phyloP scores from a whole-genome alignment of 768 basidiomycete genomes.

The Dioszegia hungarica region DNA sequence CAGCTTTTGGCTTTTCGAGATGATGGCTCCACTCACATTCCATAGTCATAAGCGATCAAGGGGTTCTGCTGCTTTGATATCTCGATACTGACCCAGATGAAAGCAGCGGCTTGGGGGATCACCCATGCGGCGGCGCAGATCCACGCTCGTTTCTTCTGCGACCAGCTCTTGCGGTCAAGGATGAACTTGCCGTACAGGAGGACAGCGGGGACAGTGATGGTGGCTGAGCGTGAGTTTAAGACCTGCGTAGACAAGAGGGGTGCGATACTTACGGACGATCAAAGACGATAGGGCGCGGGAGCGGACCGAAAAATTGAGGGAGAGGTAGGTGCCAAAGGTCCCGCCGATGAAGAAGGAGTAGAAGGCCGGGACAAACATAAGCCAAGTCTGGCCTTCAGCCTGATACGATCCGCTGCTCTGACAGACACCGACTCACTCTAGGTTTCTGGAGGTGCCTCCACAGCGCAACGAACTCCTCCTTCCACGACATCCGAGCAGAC shows the following conservation, averaged over 20 bases:
- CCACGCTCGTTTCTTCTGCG: conserved; percentile 15
- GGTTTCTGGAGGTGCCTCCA: conserved; percentile 12
- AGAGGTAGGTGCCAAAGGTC: conserved; percentile 26
- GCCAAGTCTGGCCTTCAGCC: conserved; percentile 11
- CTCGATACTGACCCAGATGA: conserved; percentile 27
- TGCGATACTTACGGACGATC: conserved; percentile 22
- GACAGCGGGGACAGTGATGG: conserved; percentile 17
- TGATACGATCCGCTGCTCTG: not conserved
- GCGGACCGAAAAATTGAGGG: conserved; percentile 23
- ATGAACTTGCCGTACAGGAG: conserved; percentile 19
- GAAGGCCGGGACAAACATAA: conserved; percentile 19
- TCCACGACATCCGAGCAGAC: conserved; percentile 12
- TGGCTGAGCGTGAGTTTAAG: conserved; percentile 7
- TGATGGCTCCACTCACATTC: not conserved
- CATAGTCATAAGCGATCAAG: not conserved
- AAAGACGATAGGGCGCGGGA: conserved; percentile 34
- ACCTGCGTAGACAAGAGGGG: not conserved
- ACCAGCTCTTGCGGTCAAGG: conserved; percentile 26
- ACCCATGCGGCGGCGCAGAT: conserved; percentile 15
- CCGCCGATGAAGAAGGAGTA: conserved; percentile 34
- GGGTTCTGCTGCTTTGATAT: not conserved
- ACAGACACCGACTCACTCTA: conserved; percentile 12
- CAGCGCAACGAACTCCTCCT: conserved; percentile 16
- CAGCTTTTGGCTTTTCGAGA: not conserved
- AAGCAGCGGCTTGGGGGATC: conserved; percentile 17